phyloP scores from a whole-genome alignment of 2,329 filamentous ascomycete species.

The Penicillium sp. region DNA sequence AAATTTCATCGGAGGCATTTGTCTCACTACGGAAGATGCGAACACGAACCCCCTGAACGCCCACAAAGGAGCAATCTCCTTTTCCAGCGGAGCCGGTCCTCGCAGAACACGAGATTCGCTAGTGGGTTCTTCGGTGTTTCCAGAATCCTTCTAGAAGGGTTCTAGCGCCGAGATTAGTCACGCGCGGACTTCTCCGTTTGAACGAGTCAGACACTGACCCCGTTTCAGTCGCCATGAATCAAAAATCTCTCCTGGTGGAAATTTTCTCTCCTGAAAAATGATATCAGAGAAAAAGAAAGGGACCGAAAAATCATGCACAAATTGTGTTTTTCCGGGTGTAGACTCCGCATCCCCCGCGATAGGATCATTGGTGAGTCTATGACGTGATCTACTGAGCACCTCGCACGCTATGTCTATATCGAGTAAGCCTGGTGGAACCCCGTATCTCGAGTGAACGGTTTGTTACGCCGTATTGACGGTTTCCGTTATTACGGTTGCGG shows the following conservation, averaged over 20 bases:
- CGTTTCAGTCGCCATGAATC: neutral
- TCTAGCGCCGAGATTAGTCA: constrained; percentile 26
- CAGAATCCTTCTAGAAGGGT: constrained; percentile 33
- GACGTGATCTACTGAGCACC: constrained; percentile 5
- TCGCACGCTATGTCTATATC: constrained; percentile 7
- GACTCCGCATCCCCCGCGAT: neutral
- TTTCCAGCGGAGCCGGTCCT: neutral
- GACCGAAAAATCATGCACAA: no score
- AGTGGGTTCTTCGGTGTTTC: constrained; percentile 26
- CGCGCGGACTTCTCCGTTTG: constrained; percentile 8
- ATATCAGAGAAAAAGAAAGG: neutral
- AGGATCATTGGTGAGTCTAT: constrained; percentile 7
- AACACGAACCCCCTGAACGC: neutral
- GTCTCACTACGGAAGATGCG: neutral
- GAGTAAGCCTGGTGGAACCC: neutral
- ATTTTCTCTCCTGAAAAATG: neutral
- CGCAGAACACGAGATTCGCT: constrained; percentile 1
- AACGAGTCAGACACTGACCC: neutral
- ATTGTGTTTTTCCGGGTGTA: no score
- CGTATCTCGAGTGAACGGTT: neutral
- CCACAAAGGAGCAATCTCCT: constrained; percentile 2
- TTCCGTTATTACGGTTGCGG: constrained; percentile 4
- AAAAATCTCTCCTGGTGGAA: neutral
- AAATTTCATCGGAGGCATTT: neutral
- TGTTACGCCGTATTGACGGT: neutral